Percentiles rank a stretch among this genome's conserved stretches.
These are phyloP conservation scores for Neurospora tetraspora DNA, from an alignment of 495 filamentous ascomycete genomes.

Conservation along the genomic window DNA sequence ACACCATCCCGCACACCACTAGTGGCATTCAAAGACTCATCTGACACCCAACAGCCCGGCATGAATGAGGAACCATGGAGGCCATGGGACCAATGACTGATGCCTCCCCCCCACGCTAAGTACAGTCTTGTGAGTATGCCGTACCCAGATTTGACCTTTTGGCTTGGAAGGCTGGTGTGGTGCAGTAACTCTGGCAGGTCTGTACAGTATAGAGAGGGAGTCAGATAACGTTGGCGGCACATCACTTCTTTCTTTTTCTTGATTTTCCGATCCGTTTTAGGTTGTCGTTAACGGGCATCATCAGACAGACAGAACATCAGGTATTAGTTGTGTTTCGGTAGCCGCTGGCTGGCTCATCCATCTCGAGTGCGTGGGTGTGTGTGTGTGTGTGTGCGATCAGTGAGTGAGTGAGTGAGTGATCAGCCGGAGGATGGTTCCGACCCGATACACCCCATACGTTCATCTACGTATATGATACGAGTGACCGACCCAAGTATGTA, in stretches of 20 bases:
- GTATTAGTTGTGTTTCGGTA: no score
- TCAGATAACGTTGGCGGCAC: not conserved
- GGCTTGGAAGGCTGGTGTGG: not conserved
- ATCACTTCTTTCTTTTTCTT: not conserved
- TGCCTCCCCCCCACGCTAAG: not conserved
- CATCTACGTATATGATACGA: not conserved
- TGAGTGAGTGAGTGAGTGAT: not conserved
- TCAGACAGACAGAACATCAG: no score
- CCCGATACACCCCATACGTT: not conserved
- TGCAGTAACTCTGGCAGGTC: not conserved
- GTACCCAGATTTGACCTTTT: not conserved
- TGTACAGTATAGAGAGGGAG: not conserved
- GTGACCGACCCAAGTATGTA: no score
- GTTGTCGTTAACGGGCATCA: no score
- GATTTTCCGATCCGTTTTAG: not conserved
- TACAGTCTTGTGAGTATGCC: not conserved
- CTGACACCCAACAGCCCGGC: not conserved
- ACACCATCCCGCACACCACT: not conserved
- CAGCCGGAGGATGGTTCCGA: not conserved
- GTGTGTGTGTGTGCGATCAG: not conserved
- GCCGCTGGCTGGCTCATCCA: not conserved
- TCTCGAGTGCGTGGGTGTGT: not conserved
- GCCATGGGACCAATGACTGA: not conserved
- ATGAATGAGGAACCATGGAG: not conserved
- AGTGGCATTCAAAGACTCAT: not conserved